A percentile compares a stretch with the other conserved stretches of the same genome.
These are phyloP conservation scores for Cryphonectria nitschkei DNA, from an alignment of 2,329 filamentous ascomycete genomes.

Conservation along the genomic window DNA sequence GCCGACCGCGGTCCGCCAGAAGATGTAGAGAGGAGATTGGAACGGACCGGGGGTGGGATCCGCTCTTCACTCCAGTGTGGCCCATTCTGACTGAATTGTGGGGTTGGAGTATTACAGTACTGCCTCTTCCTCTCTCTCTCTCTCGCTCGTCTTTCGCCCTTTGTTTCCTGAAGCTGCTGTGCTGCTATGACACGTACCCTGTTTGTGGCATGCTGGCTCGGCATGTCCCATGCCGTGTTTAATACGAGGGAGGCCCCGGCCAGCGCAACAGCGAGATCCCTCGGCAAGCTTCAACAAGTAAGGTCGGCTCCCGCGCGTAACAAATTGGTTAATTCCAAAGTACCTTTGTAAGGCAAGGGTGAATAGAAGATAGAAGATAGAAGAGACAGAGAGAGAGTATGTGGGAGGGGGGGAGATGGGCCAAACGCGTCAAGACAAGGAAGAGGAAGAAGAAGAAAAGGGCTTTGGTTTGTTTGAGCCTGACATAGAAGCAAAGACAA, in stretches of 20 bases:
- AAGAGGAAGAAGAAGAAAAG: not conserved
- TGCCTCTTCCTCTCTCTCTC: not conserved
- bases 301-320: not conserved
- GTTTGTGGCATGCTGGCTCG: not conserved
- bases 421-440: not conserved
- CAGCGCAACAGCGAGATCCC: not conserved
- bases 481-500: not conserved
- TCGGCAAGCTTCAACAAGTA: not conserved
- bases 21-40: not conserved
- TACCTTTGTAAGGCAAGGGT: not conserved
- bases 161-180: not conserved
- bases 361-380: too few species aligned
- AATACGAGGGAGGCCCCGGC: conserved; percentile 6
- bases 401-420: not conserved
- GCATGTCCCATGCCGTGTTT: conserved; percentile 1
- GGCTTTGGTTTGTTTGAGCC: not conserved
- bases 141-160: not conserved
- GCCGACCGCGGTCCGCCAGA: conserved; percentile 4
- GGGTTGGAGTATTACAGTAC: not conserved
- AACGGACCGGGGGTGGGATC: not conserved
- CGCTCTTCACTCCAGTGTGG: conserved; percentile 1
- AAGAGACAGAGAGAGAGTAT: too few species aligned
- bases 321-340: not conserved
- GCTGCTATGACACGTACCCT: not conserved
- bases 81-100: conserved; percentile 2